A percentile compares a stretch with the other conserved stretches of the same genome.
These are phyloP conservation scores for Candolleomyces aberdarensis DNA, from an alignment of 768 basidiomycete genomes.

Conservation along the genomic window DNA sequence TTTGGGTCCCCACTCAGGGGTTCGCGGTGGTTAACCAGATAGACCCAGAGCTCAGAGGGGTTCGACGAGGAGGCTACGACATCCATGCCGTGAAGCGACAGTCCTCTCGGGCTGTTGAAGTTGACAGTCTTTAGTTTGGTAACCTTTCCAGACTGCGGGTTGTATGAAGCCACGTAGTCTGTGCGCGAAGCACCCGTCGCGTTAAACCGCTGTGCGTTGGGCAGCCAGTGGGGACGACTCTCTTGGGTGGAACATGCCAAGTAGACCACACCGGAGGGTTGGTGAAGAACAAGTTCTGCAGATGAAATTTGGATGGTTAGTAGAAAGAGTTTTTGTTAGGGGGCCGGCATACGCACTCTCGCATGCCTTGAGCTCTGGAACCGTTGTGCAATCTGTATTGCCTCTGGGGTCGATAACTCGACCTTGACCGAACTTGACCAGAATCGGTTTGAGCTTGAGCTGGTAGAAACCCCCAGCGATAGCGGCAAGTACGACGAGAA, in stretches of 20 bases:
- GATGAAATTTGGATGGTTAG: background rate
- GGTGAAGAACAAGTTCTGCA: constrained; percentile 58
- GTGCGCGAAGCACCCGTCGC: constrained; percentile 33
- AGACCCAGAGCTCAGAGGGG: constrained; percentile 53
- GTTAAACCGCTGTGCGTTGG: constrained; percentile 35
- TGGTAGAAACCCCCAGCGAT: constrained; percentile 44
- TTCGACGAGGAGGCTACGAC: constrained; percentile 52
- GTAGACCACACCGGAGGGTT: constrained; percentile 53
- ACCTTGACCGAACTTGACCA: constrained; percentile 41
- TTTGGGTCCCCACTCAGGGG: constrained; percentile 38
- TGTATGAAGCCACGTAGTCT: constrained; percentile 62
- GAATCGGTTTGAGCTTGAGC: constrained; percentile 42
- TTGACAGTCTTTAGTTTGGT: constrained; percentile 42
- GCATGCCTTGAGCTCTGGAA: constrained; percentile 60
- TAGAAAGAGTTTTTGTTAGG: background rate
- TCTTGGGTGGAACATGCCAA: constrained; percentile 58
- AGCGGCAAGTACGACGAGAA: constrained; percentile 34
- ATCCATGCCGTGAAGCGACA: constrained; percentile 68
- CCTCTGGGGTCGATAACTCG: constrained; percentile 43
- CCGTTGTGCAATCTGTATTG: constrained; percentile 44
- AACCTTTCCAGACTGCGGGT: constrained; percentile 42
- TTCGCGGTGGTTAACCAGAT: constrained; percentile 68
- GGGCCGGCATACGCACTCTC: constrained; percentile 47
- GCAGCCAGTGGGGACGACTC: constrained; percentile 52
- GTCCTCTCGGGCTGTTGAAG: constrained; percentile 37